These are phyloP conservation scores for Entomophthora muscae DNA, from an alignment of 371 early-diverging fungal genomes.

Conservation along the genomic window DNA sequence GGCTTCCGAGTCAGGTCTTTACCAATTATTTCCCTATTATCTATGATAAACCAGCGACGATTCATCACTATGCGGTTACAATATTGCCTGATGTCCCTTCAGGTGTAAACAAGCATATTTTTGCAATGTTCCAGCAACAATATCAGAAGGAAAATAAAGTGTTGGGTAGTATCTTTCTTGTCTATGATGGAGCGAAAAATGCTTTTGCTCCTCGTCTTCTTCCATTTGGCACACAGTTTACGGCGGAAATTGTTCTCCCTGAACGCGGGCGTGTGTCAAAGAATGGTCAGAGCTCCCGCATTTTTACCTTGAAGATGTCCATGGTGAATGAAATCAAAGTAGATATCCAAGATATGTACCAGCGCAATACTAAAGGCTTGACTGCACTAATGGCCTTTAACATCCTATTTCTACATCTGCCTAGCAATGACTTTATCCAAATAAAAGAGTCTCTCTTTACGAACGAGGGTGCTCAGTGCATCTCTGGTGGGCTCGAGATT, in stretches of 20 bases:
- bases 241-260: neutral
- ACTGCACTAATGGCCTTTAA: conserved; percentile 48
- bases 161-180: conserved; percentile 18
- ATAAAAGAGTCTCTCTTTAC: conserved; percentile 60
- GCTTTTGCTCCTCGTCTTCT: conserved; percentile 28
- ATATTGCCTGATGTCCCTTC: conserved; percentile 22
- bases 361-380: conserved; percentile 17
- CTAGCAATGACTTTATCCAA: conserved; percentile 32
- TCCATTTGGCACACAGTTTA: conserved; percentile 16
- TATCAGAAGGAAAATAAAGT: conserved; percentile 12
- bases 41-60: conserved; percentile 8
- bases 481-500: conserved; percentile 42
- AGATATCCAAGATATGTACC: conserved; percentile 13
- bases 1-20: neutral
- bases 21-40: conserved; percentile 3
- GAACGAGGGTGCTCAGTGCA: conserved; percentile 22
- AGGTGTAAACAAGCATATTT: conserved; percentile 23
- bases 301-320: neutral
- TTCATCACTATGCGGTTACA: conserved; percentile 19
- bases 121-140: conserved; percentile 19
- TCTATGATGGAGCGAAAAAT: conserved; percentile 44
- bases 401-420: conserved; percentile 40
- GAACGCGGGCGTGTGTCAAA: neutral
- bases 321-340: conserved; percentile 1
- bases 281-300: neutral